These are phyloP conservation scores for Globisporangium ultimum DNA, from an alignment of 352 stramenopile genomes.

Conservation along the genomic window DNA sequence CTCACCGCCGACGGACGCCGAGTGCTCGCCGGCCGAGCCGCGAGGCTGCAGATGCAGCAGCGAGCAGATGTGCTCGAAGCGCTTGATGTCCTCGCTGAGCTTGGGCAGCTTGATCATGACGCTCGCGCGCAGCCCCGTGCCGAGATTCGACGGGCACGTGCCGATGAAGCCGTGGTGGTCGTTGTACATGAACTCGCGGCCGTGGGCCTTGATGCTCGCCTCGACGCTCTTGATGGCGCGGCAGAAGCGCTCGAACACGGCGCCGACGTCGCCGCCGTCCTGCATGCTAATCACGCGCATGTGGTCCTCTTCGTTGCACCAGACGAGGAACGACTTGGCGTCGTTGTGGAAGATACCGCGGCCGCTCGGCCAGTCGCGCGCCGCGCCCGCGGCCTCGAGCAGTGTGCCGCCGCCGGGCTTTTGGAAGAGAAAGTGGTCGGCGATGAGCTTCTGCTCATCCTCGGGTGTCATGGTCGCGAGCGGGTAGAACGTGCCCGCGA, in stretches of 20 bases:
- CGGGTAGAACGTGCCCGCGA: slow-evolving; percentile 79
- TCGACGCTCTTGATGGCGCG: slow-evolving; percentile 77
- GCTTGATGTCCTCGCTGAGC: slow-evolving; percentile 74
- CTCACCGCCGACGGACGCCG: slow-evolving; percentile 81
- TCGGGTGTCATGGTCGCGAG: slow-evolving; percentile 71
- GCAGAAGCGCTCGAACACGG: slow-evolving; percentile 77
- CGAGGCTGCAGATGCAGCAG: slow-evolving; percentile 78
- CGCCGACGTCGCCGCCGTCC: slow-evolving; percentile 65
- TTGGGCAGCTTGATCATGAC: slow-evolving; percentile 90
- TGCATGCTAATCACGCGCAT: slow-evolving; percentile 86
- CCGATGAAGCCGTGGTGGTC: slow-evolving; percentile 85
- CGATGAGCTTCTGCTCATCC: slow-evolving; percentile 72
- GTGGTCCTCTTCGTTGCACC: slow-evolving; percentile 85
- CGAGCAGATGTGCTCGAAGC: slow-evolving; percentile 79
- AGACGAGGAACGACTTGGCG: slow-evolving; percentile 80
- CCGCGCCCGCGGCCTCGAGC: slow-evolving; percentile 60
- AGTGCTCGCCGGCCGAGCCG: slow-evolving; percentile 82
- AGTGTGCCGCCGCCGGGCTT: slow-evolving; percentile 73
- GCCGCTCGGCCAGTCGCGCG: slow-evolving; percentile 67
- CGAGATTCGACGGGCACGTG: slow-evolving; percentile 87
- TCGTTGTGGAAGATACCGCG: slow-evolving; percentile 80
- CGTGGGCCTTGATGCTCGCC: slow-evolving; percentile 62
- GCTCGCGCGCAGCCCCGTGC: slow-evolving; percentile 82
- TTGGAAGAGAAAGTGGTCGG: slow-evolving; percentile 85
- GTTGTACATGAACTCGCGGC: slow-evolving; percentile 73